These are phyloP conservation scores for Tremellales sp. DNA, from an alignment of 1,284 basidiomycete species.

Conservation along the genomic window DNA sequence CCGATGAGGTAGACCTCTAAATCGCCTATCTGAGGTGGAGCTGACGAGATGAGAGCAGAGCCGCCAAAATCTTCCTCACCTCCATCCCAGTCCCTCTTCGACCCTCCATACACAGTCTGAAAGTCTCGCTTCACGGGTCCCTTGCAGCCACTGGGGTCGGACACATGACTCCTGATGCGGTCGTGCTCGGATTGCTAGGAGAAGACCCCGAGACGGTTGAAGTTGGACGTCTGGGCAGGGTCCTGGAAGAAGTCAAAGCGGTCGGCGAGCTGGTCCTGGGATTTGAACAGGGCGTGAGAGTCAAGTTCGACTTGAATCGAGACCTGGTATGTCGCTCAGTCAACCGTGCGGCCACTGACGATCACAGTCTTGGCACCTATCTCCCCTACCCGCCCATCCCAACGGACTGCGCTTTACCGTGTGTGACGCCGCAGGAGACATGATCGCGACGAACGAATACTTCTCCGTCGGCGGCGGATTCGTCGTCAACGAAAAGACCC, in stretches of 20 bases:
- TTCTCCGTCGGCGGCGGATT: slow-evolving; percentile 85
- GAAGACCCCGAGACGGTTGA: slow-evolving; percentile 43
- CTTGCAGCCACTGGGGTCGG: slow-evolving; percentile 62
- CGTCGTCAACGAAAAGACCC: slow-evolving; percentile 50
- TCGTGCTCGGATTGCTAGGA: slow-evolving; percentile 86
- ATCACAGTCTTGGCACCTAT: slow-evolving; percentile 32
- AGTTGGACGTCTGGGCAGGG: slow-evolving; percentile 30
- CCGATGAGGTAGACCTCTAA: slow-evolving; percentile 60
- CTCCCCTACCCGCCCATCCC: slow-evolving; percentile 52
- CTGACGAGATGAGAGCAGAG: slow-evolving; percentile 8
- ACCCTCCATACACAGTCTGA: slow-evolving; percentile 66
- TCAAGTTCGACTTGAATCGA: slow-evolving; percentile 77
- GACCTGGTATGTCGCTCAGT: slow-evolving; percentile 72
- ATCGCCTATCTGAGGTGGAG: neutral
- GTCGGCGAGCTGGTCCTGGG: slow-evolving; percentile 32
- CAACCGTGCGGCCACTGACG: neutral
- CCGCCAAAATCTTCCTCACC: slow-evolving; percentile 35
- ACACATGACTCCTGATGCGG: slow-evolving; percentile 90
- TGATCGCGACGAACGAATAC: slow-evolving; percentile 93
- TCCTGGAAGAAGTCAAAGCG: slow-evolving; percentile 27
- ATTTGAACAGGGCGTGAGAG: slow-evolving; percentile 69
- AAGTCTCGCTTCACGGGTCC: slow-evolving; percentile 68
- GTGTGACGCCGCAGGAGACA: slow-evolving; percentile 72
- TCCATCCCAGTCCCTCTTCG: slow-evolving; percentile 24
- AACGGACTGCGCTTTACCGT: slow-evolving; percentile 91